Evolutionary conservation across 2,329 filamentous ascomycete species (phyloP).

Genomic region (Neodidymelliopsis sp.): DNA sequence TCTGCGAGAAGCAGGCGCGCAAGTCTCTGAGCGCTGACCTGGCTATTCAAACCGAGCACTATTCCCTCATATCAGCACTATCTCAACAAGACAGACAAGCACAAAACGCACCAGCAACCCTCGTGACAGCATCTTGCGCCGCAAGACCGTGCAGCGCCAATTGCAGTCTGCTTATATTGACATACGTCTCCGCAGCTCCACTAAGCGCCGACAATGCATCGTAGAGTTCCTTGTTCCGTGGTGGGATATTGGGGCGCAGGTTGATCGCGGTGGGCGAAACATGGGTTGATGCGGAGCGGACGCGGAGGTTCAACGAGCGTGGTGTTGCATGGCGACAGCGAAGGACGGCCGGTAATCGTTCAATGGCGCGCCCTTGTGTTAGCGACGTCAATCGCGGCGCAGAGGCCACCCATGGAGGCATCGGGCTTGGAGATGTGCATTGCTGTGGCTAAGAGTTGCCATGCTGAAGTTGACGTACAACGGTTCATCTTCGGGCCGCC

Average conservation of each 20-base stretch:
- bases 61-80: conserved; percentile 28
- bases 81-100: conserved; percentile 19
- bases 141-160: conserved; percentile 73
- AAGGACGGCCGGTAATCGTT: conserved; percentile 31
- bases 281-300: conserved; percentile 51
- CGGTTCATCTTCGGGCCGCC: conserved; percentile 36
- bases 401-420: conserved; percentile 53
- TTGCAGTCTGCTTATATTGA: conserved; percentile 74
- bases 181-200: conserved; percentile 65
- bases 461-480: conserved; percentile 33
- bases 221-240: conserved; percentile 64
- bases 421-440: conserved; percentile 45
- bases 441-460: conserved; percentile 21
- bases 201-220: conserved; percentile 67
- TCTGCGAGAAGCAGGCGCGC: conserved; percentile 66
- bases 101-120: conserved; percentile 61
- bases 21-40: conserved; percentile 67
- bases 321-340: conserved; percentile 37
- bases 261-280: conserved; percentile 63
- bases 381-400: conserved; percentile 42
- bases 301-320: conserved; percentile 25
- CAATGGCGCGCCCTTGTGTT: conserved; percentile 37
- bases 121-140: conserved; percentile 59
- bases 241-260: conserved; percentile 60
- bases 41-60: conserved; percentile 61